Conservation (phyloP, 192 early-diverging fungal species). For the Rhizoclosmatium globosum region DNA sequence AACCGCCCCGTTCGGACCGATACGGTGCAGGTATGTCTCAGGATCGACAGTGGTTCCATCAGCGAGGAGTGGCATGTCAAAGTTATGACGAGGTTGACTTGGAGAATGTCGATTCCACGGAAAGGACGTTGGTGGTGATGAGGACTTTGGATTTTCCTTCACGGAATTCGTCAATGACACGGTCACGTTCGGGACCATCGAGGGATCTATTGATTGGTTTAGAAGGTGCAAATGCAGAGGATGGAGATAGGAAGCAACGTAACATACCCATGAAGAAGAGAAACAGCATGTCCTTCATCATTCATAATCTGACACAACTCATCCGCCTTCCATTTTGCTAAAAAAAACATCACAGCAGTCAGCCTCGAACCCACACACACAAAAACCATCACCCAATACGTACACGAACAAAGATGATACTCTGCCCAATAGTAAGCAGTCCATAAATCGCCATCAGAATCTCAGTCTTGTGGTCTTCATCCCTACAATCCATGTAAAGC, state of each 20-base stretch:
- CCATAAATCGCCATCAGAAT: slow-evolving; percentile 63
- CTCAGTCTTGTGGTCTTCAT: slow-evolving; percentile 76
- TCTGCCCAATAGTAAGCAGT: slow-evolving; percentile 92
- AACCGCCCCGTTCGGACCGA: slow-evolving; percentile 98
- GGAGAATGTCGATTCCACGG: slow-evolving; percentile 98
- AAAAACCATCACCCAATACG: slow-evolving; percentile 19
- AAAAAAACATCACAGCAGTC: not conserved
- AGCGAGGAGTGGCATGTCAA: slow-evolving; percentile 86
- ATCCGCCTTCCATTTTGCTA: slow-evolving; percentile 85
- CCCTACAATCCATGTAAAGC: slow-evolving; percentile 94
- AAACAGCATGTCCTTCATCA: slow-evolving; percentile 82
- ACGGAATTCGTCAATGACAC: slow-evolving; percentile 93
- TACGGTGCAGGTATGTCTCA: slow-evolving; percentile 97
- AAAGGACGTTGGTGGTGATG: slow-evolving; percentile 96
- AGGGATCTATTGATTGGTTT: slow-evolving; percentile 51
- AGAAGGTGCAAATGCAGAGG: not conserved
- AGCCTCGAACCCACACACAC: not conserved
- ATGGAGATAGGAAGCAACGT: not conserved
- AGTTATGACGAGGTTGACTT: slow-evolving; percentile 98
- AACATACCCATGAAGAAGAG: slow-evolving; percentile 77
- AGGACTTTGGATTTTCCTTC: slow-evolving; percentile 90
- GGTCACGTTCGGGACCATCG: slow-evolving; percentile 81
- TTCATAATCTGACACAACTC: slow-evolving; percentile 77
- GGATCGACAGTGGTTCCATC: slow-evolving; percentile 72
- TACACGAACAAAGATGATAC: slow-evolving; percentile 94